These are phyloP conservation scores for Dioscorea cayenensis DNA, from an alignment of 116 monocot species.

Conservation along the genomic window DNA sequence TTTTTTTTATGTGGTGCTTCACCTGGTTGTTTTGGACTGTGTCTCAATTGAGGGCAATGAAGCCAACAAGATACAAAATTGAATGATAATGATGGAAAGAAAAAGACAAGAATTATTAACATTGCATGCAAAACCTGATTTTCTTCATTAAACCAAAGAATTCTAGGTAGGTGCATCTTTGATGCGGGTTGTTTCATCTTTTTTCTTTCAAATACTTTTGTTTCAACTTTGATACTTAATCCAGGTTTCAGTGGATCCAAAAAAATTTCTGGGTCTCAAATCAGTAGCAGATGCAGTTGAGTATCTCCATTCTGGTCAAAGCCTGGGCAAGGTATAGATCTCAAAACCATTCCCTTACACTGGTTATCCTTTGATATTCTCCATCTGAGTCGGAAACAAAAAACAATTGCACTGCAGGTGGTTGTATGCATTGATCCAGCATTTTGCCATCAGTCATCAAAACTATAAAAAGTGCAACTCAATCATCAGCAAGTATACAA, in stretches of 20 bases:
- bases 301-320: conserved; percentile 90
- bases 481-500: too few species aligned
- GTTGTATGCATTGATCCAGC: conserved; percentile 87
- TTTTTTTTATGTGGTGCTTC: too few species aligned
- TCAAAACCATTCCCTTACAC: neutral
- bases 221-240: too few species aligned
- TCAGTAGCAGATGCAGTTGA: conserved; percentile 97
- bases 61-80: too few species aligned
- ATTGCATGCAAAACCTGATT: too few species aligned
- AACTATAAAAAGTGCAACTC: conserved; percentile 32
- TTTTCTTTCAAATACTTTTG: too few species aligned
- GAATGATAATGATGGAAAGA: too few species aligned
- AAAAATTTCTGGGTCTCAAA: conserved; percentile 60
- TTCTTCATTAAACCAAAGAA: too few species aligned
- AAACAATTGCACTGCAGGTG: conserved; percentile 39
- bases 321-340: conserved; percentile 88
- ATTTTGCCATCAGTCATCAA: conserved; percentile 43
- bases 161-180: too few species aligned
- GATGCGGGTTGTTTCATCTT: too few species aligned
- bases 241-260: conserved; percentile 78
- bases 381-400: neutral
- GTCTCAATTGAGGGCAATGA: neutral
- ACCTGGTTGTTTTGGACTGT: neutral
- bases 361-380: neutral
- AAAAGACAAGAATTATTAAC: too few species aligned